These are phyloP conservation scores for Andrographis paniculata DNA, from an alignment of 305 asterid species.

Conservation along the genomic window DNA sequence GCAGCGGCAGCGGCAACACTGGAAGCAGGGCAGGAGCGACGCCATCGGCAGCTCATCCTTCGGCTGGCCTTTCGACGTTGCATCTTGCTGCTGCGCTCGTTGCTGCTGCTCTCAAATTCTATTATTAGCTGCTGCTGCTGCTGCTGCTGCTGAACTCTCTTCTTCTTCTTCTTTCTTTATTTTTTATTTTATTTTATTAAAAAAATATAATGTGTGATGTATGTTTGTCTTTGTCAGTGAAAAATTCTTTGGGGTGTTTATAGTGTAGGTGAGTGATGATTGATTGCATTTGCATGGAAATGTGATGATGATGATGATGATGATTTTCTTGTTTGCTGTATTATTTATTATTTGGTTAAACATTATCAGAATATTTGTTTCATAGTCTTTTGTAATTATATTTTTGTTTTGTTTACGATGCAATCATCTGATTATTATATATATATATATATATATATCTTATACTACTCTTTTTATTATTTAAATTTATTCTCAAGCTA, in stretches of 20 bases:
- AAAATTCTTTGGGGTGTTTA: conserved; percentile 26
- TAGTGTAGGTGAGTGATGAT: conserved; percentile 25
- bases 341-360: conserved; percentile 11
- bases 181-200: too few species aligned
- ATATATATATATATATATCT: too few species aligned
- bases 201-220: too few species aligned
- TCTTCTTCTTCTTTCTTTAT: too few species aligned
- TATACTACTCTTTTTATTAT: too few species aligned
- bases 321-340: not conserved
- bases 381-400: too few species aligned
- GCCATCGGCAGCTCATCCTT: conserved; percentile 52
- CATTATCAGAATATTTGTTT: not conserved
- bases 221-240: too few species aligned
- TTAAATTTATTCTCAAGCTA: too few species aligned
- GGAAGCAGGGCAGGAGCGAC: conserved; percentile 49
- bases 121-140: conserved; percentile 15
- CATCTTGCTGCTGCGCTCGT: conserved; percentile 28
- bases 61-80: conserved; percentile 25
- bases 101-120: conserved; percentile 33
- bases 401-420: too few species aligned
- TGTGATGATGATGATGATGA: not conserved
- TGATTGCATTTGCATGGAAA: conserved; percentile 21
- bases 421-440: too few species aligned
- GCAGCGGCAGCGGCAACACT: conserved; percentile 33
- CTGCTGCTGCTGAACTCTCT: too few species aligned